Percentiles rank a stretch among this genome's conserved stretches.
These are phyloP conservation scores for Mucor velutinosus DNA, from an alignment of 371 early-diverging fungal species.

Conservation along the genomic window DNA sequence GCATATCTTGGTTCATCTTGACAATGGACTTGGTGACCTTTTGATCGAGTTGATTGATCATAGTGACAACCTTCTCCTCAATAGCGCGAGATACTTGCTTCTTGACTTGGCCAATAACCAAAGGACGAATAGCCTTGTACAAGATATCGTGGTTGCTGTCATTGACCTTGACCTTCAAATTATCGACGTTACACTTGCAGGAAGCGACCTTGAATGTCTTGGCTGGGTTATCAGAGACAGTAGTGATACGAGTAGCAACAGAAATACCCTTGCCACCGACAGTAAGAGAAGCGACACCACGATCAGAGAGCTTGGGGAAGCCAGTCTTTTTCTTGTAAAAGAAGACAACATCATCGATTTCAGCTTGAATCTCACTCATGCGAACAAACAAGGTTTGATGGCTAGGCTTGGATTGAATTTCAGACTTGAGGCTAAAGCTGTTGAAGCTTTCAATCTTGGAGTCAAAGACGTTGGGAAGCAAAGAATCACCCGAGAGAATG, in stretches of 20 bases:
- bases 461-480: conserved; percentile 63
- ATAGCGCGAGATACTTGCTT: conserved; percentile 54
- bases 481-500: conserved; percentile 49
- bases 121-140: conserved; percentile 51
- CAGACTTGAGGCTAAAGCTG: conserved; percentile 38
- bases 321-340: conserved; percentile 62
- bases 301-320: conserved; percentile 59
- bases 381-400: conserved; percentile 31
- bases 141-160: conserved; percentile 50
- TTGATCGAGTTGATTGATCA: conserved; percentile 36
- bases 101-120: conserved; percentile 50
- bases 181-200: conserved; percentile 50
- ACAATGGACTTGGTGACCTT: conserved; percentile 31
- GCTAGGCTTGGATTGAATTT: conserved; percentile 47
- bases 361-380: conserved; percentile 40
- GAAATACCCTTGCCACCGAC: conserved; percentile 61
- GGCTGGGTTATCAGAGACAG: conserved; percentile 29
- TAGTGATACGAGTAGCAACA: conserved; percentile 36
- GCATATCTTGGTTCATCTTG: conserved; percentile 27
- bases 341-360: conserved; percentile 54
- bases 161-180: conserved; percentile 56
- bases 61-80: conserved; percentile 44
- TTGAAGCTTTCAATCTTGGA: conserved; percentile 40
- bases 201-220: conserved; percentile 37
- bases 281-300: conserved; percentile 54